These are phyloP conservation scores for Lentinula boryana DNA, from an alignment of 768 basidiomycete genomes.

Conservation along the genomic window DNA sequence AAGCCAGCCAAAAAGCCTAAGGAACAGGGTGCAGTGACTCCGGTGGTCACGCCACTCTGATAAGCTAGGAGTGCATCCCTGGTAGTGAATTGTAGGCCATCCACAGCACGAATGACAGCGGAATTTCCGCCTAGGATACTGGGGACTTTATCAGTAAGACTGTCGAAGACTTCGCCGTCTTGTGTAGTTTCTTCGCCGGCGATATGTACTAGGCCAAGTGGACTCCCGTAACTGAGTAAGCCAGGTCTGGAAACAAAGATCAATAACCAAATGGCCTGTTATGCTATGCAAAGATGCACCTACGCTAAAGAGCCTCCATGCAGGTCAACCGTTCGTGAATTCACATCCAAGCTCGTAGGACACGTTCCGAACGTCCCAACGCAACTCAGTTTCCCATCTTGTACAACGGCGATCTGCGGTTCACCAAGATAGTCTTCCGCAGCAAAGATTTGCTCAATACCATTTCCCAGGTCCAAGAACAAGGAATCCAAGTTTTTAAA, in stretches of 20 bases:
- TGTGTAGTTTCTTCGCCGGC: constrained; percentile 47
- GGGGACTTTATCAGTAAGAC: constrained; percentile 34
- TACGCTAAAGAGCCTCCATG: constrained; percentile 61
- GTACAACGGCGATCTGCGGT: constrained; percentile 40
- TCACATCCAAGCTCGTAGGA: constrained; percentile 7
- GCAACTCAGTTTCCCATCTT: constrained; percentile 51
- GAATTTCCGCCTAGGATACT: constrained; percentile 35
- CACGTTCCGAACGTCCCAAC: constrained; percentile 10
- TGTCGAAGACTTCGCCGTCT: constrained; percentile 52
- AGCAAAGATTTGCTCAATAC: constrained; percentile 25
- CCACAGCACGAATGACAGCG: constrained; percentile 49
- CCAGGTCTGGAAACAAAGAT: constrained; percentile 38
- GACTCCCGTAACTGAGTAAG: constrained; percentile 59
- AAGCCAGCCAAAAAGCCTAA: constrained; percentile 50
- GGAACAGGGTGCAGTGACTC: constrained; percentile 49
- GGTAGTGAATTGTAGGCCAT: constrained; percentile 43
- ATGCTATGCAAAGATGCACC: constrained; percentile 18
- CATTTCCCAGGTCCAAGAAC: constrained; percentile 27
- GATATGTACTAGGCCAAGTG: constrained; percentile 63
- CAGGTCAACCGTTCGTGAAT: constrained; percentile 43
- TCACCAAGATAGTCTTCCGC: constrained; percentile 8
- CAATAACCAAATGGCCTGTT: constrained; percentile 13
- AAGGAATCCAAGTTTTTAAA: constrained; percentile 63
- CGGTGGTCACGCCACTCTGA: constrained; percentile 56
- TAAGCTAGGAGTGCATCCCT: constrained; percentile 40